Conservation (phyloP, 2,329 filamentous ascomycete genomes). For the Beauveria sp. region DNA sequence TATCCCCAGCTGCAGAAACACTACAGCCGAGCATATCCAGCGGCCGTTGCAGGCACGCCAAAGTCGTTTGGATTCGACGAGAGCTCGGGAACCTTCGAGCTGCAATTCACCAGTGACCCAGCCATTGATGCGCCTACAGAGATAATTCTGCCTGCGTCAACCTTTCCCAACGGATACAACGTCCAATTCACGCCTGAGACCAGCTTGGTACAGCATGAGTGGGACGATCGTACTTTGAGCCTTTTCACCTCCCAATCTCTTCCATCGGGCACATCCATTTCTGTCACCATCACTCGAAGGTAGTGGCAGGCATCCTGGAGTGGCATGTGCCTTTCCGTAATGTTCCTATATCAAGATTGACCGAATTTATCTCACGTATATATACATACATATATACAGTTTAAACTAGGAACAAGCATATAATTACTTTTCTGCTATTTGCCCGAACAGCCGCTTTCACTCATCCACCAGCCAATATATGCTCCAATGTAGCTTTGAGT, state of each 20-base stretch:
- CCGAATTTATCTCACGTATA: not conserved
- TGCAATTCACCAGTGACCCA: constrained; percentile 12
- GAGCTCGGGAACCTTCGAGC: constrained; percentile 7
- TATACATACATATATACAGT: too few species aligned
- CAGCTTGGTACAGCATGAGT: constrained; percentile 8
- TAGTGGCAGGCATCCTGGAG: not conserved
- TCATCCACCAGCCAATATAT: too few species aligned
- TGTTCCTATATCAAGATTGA: not conserved
- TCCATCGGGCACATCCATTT: not conserved
- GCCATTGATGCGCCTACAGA: constrained; percentile 14
- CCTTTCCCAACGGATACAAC: constrained; percentile 13
- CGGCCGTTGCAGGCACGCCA: constrained; percentile 13
- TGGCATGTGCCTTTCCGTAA: not conserved
- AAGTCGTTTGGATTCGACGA: constrained; percentile 14
- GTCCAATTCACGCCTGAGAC: constrained; percentile 7
- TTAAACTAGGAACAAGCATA: too few species aligned
- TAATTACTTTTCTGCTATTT: too few species aligned
- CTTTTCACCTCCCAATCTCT: constrained; percentile 11
- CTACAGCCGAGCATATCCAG: constrained; percentile 15
- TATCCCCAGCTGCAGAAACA: constrained; percentile 13
- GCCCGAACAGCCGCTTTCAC: too few species aligned
- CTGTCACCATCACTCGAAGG: constrained; percentile 5
- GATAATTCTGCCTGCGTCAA: constrained; percentile 13
- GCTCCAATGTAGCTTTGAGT: too few species aligned
- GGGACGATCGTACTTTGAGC: constrained; percentile 12